phyloP scores from a whole-genome alignment of 257 asterid genomes.

The Gardenia jasminoides region DNA sequence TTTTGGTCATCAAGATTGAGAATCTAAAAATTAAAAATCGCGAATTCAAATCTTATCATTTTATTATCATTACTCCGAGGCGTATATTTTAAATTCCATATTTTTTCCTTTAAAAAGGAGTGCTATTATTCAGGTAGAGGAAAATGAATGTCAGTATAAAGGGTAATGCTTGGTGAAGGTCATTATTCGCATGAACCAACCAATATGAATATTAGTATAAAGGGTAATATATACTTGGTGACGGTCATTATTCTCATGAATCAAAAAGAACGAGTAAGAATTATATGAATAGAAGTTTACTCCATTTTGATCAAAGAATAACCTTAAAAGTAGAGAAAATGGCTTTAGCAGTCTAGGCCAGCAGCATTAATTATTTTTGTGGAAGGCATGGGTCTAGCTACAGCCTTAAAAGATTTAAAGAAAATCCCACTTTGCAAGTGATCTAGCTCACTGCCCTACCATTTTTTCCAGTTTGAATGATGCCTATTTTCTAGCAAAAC shows the following conservation, averaged over 20 bases:
- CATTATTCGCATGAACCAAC: neutral
- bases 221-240: too few species aligned
- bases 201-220: too few species aligned
- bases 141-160: too few species aligned
- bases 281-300: neutral
- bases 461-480: conserved; percentile 37
- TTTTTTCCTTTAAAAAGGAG: neutral
- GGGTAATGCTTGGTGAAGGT: neutral
- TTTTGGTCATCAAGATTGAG: too few species aligned
- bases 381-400: conserved; percentile 29
- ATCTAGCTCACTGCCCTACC: conserved; percentile 44
- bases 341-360: conserved; percentile 34
- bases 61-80: neutral
- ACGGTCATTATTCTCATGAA: too few species aligned
- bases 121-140: too few species aligned
- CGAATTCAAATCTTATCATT: too few species aligned
- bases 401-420: conserved; percentile 42
- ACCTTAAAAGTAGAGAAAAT: conserved; percentile 48
- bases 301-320: neutral
- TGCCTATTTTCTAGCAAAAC: conserved; percentile 35
- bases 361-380: conserved; percentile 32
- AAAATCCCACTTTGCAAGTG: conserved; percentile 35
- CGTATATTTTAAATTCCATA: neutral
- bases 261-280: too few species aligned
- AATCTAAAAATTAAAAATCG: too few species aligned